Evolutionary conservation across 306 rosid species (phyloP), one percentile per base, ranked within the genome.

Genomic region (Cicer yamashitae): DNA sequence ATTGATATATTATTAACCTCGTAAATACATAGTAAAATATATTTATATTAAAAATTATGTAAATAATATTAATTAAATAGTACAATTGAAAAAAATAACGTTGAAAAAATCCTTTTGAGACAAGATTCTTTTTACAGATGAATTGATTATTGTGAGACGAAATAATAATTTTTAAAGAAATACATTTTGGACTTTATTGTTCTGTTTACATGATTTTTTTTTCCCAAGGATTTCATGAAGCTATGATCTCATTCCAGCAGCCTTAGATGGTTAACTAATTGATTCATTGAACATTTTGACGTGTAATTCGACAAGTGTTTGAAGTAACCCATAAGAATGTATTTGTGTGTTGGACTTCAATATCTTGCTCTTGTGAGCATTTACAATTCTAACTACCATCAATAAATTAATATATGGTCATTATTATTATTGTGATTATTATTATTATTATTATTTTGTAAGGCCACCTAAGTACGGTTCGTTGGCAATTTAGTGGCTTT

Each of bases 301-400:
- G 83, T 82, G 87, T 81, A 81, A 73, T 80, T 83, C 67, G 85
- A 84, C 85, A 76, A 64, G 53, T 76, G 54, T 12, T 12, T 75
- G 87, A 90, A 88, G 90, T 84, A 66, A 83, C 86, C 88, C 88
- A 53, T 30, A 88, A 84, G 87, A 48, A 82, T 78, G 45, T 40
- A 50, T 82, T 70, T 78, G 57, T 62, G 73, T 52, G 70, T 78
- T 78, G 79, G 77, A 82, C 79, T 74, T 70, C 46, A 74, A 66
- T 73, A 69, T 82, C 79, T 82, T 70, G 78, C 53, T 61, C 44
- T 59, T 51, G 12, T 78, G 69, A 47, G 77, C 83, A 81, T 25
- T 30, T 71, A 54, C 51, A 71, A 68, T 50, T 52, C 51, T 48
- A 73, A 56, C 8, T 64, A 84, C 61, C 61, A n/a, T 56, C 47